Percentiles rank a stretch among this genome's conserved stretches.
phyloP scores from a whole-genome alignment of 352 stramenopile genomes.

The Globisporangium spinosum region DNA sequence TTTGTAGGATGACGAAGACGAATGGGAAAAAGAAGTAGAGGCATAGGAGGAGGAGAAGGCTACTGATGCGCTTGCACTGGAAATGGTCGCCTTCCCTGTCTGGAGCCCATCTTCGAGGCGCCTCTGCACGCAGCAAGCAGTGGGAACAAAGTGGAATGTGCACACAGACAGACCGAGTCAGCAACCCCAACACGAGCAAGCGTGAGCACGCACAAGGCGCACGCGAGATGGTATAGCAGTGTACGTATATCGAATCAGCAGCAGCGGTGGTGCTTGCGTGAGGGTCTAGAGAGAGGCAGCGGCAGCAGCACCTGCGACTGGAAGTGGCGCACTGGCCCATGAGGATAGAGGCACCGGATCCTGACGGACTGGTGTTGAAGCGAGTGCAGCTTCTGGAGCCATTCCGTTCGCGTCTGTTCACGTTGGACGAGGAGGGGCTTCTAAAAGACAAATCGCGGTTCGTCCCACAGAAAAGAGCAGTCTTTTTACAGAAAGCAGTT shows the following conservation, averaged over 20 bases:
- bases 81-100: background rate
- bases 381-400: too few relatives aligned
- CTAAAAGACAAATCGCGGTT: background rate
- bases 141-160: too few relatives aligned
- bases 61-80: background rate
- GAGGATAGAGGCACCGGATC: background rate
- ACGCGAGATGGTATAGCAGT: background rate
- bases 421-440: background rate
- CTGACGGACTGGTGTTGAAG: background rate
- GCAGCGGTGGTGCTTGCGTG: background rate
- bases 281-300: background rate
- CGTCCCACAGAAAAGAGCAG: too few relatives aligned
- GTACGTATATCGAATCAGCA: conserved; percentile 9
- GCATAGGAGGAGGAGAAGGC: background rate
- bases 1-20: conserved; percentile 6
- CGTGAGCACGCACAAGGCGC: background rate
- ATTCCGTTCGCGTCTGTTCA: background rate
- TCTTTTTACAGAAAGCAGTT: too few relatives aligned
- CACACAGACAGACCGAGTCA: background rate
- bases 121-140: background rate
- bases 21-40: background rate
- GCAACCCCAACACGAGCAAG: background rate
- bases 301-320: conserved; percentile 5
- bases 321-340: conserved; percentile 3
- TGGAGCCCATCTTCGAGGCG: background rate